Percentiles rank a stretch among this genome's conserved stretches.
Evolutionary conservation across 768 basidiomycete genomes (phyloP).

Genomic region (Russula sp.): DNA sequence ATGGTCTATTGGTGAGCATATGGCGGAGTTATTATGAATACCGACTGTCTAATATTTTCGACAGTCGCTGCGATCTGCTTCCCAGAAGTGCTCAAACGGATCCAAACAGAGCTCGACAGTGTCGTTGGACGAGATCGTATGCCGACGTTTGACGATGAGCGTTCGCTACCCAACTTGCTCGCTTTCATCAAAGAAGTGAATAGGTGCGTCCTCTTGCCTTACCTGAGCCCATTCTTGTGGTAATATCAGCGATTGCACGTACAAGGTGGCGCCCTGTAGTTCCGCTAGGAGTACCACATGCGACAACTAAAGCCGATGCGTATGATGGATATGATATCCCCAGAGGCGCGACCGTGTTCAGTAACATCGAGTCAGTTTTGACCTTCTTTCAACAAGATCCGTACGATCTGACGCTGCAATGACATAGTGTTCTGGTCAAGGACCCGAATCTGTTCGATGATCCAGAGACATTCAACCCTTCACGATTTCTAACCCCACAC

Average conservation of each 20-base stretch:
- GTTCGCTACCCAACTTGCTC: constrained; percentile 19
- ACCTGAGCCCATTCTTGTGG: background rate
- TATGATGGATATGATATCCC: constrained; percentile 23
- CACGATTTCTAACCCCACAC: constrained; percentile 29
- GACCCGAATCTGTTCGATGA: constrained; percentile 31
- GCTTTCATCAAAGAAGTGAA: constrained; percentile 28
- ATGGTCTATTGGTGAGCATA: constrained; percentile 7
- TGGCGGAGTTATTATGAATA: background rate
- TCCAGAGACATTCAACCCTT: constrained; percentile 31
- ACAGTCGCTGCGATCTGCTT: constrained; percentile 15
- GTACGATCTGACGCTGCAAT: background rate
- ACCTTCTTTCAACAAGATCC: background rate
- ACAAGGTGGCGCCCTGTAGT: constrained; percentile 15
- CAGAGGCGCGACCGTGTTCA: constrained; percentile 13
- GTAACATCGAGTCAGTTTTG: constrained; percentile 19
- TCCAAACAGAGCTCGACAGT: constrained; percentile 28
- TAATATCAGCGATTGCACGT: background rate
- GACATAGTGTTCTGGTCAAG: constrained; percentile 24
- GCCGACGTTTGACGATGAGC: constrained; percentile 27
- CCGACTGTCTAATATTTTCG: too few relatives aligned
- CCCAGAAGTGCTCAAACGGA: constrained; percentile 22
- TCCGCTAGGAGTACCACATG: constrained; percentile 20
- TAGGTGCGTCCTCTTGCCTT: background rate
- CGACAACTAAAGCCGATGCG: constrained; percentile 3
- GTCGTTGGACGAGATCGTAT: constrained; percentile 26